Evolutionary conservation across 345 rosid species (phyloP).

Genomic region (Aurinia saxatilis): DNA sequence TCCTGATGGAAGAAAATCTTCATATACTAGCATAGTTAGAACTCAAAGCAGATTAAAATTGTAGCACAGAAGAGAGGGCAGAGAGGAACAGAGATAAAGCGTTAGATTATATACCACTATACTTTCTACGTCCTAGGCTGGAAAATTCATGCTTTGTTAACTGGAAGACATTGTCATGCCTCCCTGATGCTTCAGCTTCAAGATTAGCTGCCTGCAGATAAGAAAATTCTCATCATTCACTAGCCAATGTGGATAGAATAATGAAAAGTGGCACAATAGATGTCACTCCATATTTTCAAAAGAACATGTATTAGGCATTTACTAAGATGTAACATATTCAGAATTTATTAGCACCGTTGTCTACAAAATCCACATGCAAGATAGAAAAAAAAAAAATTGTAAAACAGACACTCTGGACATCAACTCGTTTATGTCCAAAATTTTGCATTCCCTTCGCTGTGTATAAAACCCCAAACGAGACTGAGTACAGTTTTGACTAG

Average conservation of each 20-base stretch:
- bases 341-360: background rate
- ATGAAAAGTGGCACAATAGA: background rate
- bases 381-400: background rate
- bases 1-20: background rate
- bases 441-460: too few relatives aligned
- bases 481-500: background rate
- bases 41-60: slow-evolving; percentile 1
- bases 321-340: background rate
- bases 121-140: slow-evolving; percentile 62
- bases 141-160: slow-evolving; percentile 68
- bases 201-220: slow-evolving; percentile 64
- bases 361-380: slow-evolving; percentile 1
- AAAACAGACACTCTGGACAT: too few relatives aligned
- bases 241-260: background rate
- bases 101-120: slow-evolving; percentile 53
- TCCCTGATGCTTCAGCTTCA: slow-evolving; percentile 69
- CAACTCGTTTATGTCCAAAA: too few relatives aligned
- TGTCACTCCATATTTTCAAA: slow-evolving; percentile 2
- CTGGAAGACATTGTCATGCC: slow-evolving; percentile 55
- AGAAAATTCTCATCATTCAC: background rate
- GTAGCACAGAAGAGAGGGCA: background rate
- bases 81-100: background rate
- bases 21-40: background rate
- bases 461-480: background rate
- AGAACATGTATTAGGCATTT: background rate